phyloP scores from a whole-genome alignment of 352 stramenopile genomes.

The Aphanomyces euteiches region DNA sequence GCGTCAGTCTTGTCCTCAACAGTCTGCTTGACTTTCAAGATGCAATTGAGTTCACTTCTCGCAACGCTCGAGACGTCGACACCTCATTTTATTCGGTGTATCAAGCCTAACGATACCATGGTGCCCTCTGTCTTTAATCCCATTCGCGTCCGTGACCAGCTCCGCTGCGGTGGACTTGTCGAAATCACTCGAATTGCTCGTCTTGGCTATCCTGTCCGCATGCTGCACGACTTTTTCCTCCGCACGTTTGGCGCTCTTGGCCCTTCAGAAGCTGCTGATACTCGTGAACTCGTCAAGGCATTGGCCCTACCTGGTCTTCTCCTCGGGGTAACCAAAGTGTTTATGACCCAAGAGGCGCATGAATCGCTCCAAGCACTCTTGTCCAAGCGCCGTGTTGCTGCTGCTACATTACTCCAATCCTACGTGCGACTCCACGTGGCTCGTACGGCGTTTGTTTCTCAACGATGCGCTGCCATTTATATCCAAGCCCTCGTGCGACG shows the following conservation, averaged over 20 bases:
- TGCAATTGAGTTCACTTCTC: constrained; percentile 89
- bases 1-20: constrained; percentile 61
- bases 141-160: constrained; percentile 70
- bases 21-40: constrained; percentile 90
- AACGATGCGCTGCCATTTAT: constrained; percentile 43
- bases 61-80: constrained; percentile 92
- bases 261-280: background rate
- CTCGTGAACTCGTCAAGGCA: background rate
- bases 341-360: constrained; percentile 69
- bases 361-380: constrained; percentile 74
- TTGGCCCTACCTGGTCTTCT: constrained; percentile 59
- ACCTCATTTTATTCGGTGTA: constrained; percentile 89
- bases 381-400: background rate
- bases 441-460: constrained; percentile 41
- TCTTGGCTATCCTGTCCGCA: constrained; percentile 91
- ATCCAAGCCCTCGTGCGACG: background rate
- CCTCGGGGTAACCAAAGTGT: constrained; percentile 80
- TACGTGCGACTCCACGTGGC: constrained; percentile 46
- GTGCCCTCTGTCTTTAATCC: constrained; percentile 60
- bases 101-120: constrained; percentile 82
- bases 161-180: constrained; percentile 82
- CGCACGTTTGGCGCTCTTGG: constrained; percentile 54
- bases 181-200: constrained; percentile 87
- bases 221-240: constrained; percentile 90
- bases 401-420: constrained; percentile 47